Conservation (phyloP, 805 yeast species). For the Saturnispora galanensis region DNA sequence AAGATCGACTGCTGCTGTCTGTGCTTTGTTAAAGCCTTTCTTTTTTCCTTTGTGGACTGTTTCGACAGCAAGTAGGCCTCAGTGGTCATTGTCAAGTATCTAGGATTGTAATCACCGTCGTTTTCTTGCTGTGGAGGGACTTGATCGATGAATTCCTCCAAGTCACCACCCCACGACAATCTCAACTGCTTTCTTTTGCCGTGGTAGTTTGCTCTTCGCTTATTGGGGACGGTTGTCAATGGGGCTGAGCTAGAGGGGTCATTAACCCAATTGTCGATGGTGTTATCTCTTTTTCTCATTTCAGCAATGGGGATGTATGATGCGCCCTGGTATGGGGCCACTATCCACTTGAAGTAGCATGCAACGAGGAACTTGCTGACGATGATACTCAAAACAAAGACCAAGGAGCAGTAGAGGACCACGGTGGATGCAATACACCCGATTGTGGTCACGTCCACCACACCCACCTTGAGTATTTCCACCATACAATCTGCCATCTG, state of each 20-base stretch:
- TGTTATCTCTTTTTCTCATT: conserved; percentile 53
- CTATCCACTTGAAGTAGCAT: conserved; percentile 78
- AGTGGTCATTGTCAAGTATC: conserved; percentile 55
- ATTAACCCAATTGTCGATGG: conserved; percentile 81
- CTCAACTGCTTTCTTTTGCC: conserved; percentile 25
- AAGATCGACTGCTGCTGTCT: conserved; percentile 6
- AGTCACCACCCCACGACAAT: conserved; percentile 31
- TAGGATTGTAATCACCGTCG: conserved; percentile 28
- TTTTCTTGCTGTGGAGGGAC: not conserved
- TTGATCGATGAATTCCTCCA: conserved; percentile 23
- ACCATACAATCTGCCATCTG: conserved; percentile 70
- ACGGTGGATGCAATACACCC: conserved; percentile 90
- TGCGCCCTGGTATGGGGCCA: conserved; percentile 78
- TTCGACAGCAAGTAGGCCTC: conserved; percentile 34
- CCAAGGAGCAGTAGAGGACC: conserved; percentile 71
- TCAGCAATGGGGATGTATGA: conserved; percentile 40
- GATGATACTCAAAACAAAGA: conserved; percentile 77
- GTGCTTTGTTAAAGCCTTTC: not conserved
- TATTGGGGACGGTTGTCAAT: conserved; percentile 40
- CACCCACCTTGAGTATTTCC: conserved; percentile 84
- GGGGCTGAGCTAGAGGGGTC: conserved; percentile 44
- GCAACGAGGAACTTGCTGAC: conserved; percentile 73
- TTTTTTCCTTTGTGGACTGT: conserved; percentile 1
- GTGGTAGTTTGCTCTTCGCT: conserved; percentile 41
- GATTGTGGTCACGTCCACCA: conserved; percentile 76